phyloP scores from a whole-genome alignment of 2,329 filamentous ascomycete species.

The Fusarium zealandicum region DNA sequence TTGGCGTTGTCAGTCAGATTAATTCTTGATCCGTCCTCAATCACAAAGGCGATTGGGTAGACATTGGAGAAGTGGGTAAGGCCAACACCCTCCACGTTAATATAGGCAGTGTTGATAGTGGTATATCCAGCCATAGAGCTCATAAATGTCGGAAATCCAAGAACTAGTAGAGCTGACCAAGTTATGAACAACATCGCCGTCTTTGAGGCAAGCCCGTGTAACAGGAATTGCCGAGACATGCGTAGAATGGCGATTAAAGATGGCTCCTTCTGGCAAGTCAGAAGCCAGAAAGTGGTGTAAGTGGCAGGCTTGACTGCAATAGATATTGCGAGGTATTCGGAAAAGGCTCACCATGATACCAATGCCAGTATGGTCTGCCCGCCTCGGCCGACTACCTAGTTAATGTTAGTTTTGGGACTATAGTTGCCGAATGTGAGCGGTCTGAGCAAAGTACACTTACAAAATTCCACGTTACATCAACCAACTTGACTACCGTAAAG shows the following conservation, averaged over 20 bases:
- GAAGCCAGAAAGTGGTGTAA: constrained; percentile 5
- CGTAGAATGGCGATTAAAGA: neutral
- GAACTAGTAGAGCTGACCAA: neutral
- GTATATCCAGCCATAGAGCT: constrained; percentile 26
- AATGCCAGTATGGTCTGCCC: neutral
- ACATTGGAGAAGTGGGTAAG: rapidly evolving
- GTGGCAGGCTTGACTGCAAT: neutral
- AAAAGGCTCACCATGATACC: constrained; percentile 7
- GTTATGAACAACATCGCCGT: neutral
- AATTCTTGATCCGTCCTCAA: constrained; percentile 3
- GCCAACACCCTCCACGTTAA: neutral
- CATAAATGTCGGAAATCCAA: constrained; percentile 4
- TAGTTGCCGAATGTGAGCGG: too few species aligned
- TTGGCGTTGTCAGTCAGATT: neutral
- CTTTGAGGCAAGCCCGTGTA: constrained; percentile 1
- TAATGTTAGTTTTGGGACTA: rapidly evolving
- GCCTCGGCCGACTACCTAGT: constrained; percentile 12
- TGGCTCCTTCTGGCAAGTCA: neutral
- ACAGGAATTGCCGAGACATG: neutral
- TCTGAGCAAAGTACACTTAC: neutral
- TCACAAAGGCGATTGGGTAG: neutral
- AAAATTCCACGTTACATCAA: constrained; percentile 19
- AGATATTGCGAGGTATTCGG: constrained; percentile 9
- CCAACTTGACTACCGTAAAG: constrained; percentile 5
- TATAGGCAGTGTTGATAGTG: neutral